Percentiles rank a stretch among this genome's conserved stretches.
phyloP scores from a whole-genome alignment of 2,329 filamentous ascomycete genomes.

The Sporothrix humicola region DNA sequence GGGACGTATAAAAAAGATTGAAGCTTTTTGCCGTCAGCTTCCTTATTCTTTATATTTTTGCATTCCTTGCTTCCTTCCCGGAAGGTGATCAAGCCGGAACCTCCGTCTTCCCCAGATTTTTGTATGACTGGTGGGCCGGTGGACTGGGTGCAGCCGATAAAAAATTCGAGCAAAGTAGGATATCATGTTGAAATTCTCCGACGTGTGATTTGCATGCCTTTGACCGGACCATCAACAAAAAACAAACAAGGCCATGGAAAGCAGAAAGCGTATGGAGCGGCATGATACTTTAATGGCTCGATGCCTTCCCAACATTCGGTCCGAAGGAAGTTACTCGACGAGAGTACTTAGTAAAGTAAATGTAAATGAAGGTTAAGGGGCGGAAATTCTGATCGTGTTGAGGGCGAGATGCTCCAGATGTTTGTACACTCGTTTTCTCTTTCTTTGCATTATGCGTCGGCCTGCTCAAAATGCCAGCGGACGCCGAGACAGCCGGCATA shows the following conservation, averaged over 20 bases:
- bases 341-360: neutral
- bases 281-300: neutral
- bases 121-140: neutral
- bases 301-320: neutral
- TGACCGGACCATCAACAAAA: neutral
- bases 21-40: neutral
- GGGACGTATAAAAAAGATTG: neutral
- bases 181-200: slow-evolving; percentile 9
- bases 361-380: too few species aligned
- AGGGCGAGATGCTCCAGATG: too few species aligned
- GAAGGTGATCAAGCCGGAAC: slow-evolving; percentile 21
- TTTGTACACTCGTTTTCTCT: too few species aligned
- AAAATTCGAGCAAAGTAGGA: too few species aligned
- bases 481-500: too few species aligned
- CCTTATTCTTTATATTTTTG: neutral
- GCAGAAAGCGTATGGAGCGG: neutral
- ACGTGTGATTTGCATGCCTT: slow-evolving; percentile 28
- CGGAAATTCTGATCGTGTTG: too few species aligned
- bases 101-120: neutral
- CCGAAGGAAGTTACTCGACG: neutral
- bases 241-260: too few species aligned
- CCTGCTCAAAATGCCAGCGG: too few species aligned
- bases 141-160: too few species aligned
- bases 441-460: too few species aligned
- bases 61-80: neutral